Evolutionary conservation across 176 grass and related monocot species (phyloP).

Genomic region (Oryza rufipogon): DNA sequence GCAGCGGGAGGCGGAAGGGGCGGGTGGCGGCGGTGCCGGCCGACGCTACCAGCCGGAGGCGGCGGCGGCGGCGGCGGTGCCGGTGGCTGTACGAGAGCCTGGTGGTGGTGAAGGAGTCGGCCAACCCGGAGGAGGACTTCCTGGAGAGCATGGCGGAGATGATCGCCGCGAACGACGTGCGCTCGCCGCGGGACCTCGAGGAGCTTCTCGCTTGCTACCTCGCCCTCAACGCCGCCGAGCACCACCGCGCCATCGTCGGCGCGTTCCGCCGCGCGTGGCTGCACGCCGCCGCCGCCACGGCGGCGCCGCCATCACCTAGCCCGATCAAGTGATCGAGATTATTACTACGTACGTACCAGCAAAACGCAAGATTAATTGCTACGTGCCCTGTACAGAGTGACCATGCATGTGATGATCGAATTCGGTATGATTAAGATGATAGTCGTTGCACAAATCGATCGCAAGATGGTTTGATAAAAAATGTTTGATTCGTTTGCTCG

Average conservation of each 20-base stretch:
- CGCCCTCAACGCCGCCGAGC: constrained; percentile 67
- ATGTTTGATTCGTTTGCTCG: neutral
- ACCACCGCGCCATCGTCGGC: constrained; percentile 74
- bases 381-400: constrained; percentile 15
- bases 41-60: neutral
- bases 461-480: neutral
- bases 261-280: constrained; percentile 72
- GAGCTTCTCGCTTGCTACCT: constrained; percentile 85
- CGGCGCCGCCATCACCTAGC: neutral
- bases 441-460: neutral
- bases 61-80: neutral
- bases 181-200: constrained; percentile 50
- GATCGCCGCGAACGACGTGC: constrained; percentile 62
- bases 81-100: constrained; percentile 57
- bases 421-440: neutral
- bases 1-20: constrained; percentile 15
- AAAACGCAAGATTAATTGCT: neutral
- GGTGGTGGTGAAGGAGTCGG: constrained; percentile 70
- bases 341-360: neutral
- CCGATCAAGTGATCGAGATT: neutral
- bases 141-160: constrained; percentile 77
- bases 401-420: neutral
- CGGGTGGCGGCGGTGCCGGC: neutral
- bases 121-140: constrained; percentile 75
- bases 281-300: neutral